Base-by-base conservation (phyloP, 2,329 filamentous ascomycete genomes). In the Myriosclerotinia duriaeana region DNA sequence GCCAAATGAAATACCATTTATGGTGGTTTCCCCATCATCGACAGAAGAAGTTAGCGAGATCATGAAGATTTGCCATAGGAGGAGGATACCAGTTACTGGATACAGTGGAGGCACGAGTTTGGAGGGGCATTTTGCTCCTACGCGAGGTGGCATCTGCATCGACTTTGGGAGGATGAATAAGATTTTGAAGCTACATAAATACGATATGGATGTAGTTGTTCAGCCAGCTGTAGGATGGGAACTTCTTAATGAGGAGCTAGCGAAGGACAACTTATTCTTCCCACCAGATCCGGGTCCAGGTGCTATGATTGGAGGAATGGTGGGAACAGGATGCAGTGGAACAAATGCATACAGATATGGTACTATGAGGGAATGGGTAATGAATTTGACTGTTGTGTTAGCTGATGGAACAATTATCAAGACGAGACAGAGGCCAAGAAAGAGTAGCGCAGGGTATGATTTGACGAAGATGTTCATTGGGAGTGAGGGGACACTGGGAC, bases 361-460 rank as follows among this genome's bases (percentile, higher is more conserved):
- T 69, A 97, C 93, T 2, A 97, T 97, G 92, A 88, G 91, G 69
- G 93, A 97, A 76, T 97, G 93, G 93, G 93, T 97, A 15, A 80
- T 96, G 30, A 90, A 86, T 64, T 79, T 97, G 71, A 97, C 93
- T 0, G 91, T 96, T 5, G 93, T 97, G 14, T 83, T 97, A 73
- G 93, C 93, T 22, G 93, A 97, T 77, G 93, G 93, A 60, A 96
- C 93, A 1, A 79, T 97, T 62, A 89, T 97, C 79, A 94, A 93
- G 82, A 97, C 93, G 14, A 85, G 91, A 69, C 92, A 96, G 78
- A 85, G 93, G 59, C 92, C 93, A 14, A 86, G 93, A 71, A 97
- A 97, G 82, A 93, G 90, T 74, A 93, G 89, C 65, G 93, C 93
- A 42, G 93, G 93, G 36, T 97, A 97, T 79, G 93, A 97, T 77